Evolutionary conservation across 2,329 filamentous ascomycete genomes (phyloP), one percentile per base, ranked within the genome.

Genomic region (Oidium heveae): DNA sequence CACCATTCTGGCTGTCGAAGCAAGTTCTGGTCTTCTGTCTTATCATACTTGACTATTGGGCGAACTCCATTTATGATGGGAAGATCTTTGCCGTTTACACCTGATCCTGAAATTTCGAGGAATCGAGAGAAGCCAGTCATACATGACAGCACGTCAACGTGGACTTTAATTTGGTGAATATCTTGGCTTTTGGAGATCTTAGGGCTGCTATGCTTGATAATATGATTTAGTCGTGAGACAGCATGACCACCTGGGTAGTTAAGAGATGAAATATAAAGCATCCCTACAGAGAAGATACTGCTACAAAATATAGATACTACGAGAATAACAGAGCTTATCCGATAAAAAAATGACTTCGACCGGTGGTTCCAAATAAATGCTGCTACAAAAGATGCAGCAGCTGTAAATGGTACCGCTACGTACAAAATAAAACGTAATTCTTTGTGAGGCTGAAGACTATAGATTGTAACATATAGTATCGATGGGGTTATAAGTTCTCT

Each of bases 351-450:
- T 1, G 74, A 76, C 64, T 86, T 88, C 5, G 70, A 63, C n/a
- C 76, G 71, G 43, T 82, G 79, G 0, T 70, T 72, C 68, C 77
- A 84, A 59, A 93, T 69, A 66, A 79, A 81, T 55, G 78, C 75
- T 15, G 86, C 85, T 20, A 80, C 81, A 4, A 86, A 72, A 2
- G 86, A 80, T 0, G 86, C 82, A 2, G 81, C 76, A 12, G 82
- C 82, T 0, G 88, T 94, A 33, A 96, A 70, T 0, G 82, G 74
- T 0, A 91, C 91, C 24, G 94, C 73, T 54, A 79, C 74, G 68
- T 96, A 96, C 62, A 96, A 79, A 61, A 98, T 81, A 71, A 98
- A 98, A 18, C 91, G 84, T 66, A 87, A 84, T 69, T 98, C 91
- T 66, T 98, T 98, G 70, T 98, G 91, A 0, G 89, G 88, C 58